phyloP scores from a whole-genome alignment of 129 eudicot genomes.

The sunflower (Helianthus annuus) region HanXRQr2.0-SUNRISE NC_035441.2:131355455-131355954 shows the following conservation, averaged over 20 bases:
- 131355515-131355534: slow-evolving; percentile 56
- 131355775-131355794: slow-evolving; percentile 34
- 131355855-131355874: slow-evolving; percentile 60
- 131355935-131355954: slow-evolving; percentile 41
- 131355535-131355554: neutral
- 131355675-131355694: neutral
- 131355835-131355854: slow-evolving; percentile 58
- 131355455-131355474: slow-evolving; percentile 21
- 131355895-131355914: slow-evolving; percentile 40
- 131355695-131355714: neutral
- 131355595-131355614: slow-evolving; percentile 1
- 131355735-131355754: neutral
- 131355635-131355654: neutral
- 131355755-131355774: slow-evolving; percentile 53
- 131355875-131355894: slow-evolving; percentile 36
- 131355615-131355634: neutral
- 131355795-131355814: slow-evolving; percentile 46
- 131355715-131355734: neutral
- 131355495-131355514: slow-evolving; percentile 44
- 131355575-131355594: neutral
- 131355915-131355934: slow-evolving; percentile 52
- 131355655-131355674: neutral
- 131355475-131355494: slow-evolving; percentile 39
- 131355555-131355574: neutral
- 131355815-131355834: slow-evolving; percentile 37